A percentile compares a stretch with the other conserved stretches of the same genome.
These are phyloP conservation scores for Euptelea pleiosperma DNA, from an alignment of 164 flowering plant genomes.

Conservation along the genomic window DNA sequence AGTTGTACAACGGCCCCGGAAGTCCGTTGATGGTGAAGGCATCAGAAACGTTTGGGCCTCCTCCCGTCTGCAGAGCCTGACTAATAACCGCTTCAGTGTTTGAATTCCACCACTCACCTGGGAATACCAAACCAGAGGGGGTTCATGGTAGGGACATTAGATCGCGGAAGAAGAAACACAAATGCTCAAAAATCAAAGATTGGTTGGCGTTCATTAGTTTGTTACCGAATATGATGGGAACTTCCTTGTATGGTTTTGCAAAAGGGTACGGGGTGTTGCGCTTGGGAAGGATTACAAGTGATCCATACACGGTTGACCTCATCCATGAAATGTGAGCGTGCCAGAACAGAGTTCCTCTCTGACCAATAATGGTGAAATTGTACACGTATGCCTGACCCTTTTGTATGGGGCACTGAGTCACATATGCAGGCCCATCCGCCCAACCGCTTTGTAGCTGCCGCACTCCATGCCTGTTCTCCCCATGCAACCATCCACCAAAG, in stretches of 20 bases:
- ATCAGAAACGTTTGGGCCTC: conserved; percentile 66
- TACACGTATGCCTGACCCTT: conserved; percentile 51
- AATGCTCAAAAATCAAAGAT: too few relatives aligned
- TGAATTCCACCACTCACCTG: conserved; percentile 73
- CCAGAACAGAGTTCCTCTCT: conserved; percentile 62
- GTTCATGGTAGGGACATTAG: background rate
- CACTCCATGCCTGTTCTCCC: conserved; percentile 62
- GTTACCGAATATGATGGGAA: conserved; percentile 62
- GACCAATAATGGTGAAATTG: conserved; percentile 58
- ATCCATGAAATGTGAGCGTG: conserved; percentile 70
- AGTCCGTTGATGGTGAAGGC: conserved; percentile 77
- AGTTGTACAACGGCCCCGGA: conserved; percentile 65
- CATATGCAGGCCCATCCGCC: conserved; percentile 66
- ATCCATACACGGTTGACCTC: conserved; percentile 53
- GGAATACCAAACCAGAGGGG: background rate
- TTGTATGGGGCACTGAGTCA: conserved; percentile 72
- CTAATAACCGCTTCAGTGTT: conserved; percentile 55
- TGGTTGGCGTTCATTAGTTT: background rate
- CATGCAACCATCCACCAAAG: too few relatives aligned
- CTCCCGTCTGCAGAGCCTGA: conserved; percentile 61
- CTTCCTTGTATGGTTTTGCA: conserved; percentile 49
- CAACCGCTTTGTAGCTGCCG: conserved; percentile 56
- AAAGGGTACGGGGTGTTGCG: conserved; percentile 44
- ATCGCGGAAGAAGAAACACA: too few relatives aligned
- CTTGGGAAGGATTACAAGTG: conserved; percentile 62